A percentile compares a stretch with the other conserved stretches of the same genome.
These are phyloP conservation scores for Myrica gale DNA, from an alignment of 306 rosid species.

Conservation along the genomic window DNA sequence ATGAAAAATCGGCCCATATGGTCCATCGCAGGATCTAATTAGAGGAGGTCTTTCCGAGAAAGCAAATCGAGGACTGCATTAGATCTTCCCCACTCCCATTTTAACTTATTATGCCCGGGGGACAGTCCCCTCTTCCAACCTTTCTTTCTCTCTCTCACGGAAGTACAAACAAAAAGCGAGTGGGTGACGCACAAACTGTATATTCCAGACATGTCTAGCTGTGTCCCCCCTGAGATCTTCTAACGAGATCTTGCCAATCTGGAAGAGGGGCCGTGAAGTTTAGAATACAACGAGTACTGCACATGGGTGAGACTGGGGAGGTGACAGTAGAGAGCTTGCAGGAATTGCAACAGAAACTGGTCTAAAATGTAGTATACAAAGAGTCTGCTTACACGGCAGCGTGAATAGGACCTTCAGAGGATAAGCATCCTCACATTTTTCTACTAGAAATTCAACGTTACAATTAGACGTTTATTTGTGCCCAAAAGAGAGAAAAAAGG, in stretches of 20 bases:
- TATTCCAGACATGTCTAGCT: background rate
- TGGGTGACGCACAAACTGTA: background rate
- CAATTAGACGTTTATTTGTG: too few relatives aligned
- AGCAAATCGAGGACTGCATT: background rate
- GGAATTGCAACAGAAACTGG: too few relatives aligned
- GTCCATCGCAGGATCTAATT: background rate
- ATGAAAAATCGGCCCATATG: background rate
- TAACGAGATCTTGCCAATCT: background rate
- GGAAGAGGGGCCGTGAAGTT: background rate
- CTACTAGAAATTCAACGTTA: too few relatives aligned
- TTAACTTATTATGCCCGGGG: background rate
- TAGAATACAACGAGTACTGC: background rate
- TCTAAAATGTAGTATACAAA: too few relatives aligned
- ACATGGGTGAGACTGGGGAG: background rate
- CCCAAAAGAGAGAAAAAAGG: too few relatives aligned
- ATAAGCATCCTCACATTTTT: too few relatives aligned
- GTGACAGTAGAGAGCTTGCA: background rate
- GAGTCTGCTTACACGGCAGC: too few relatives aligned
- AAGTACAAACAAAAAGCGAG: too few relatives aligned
- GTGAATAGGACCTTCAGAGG: too few relatives aligned
- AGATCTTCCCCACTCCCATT: background rate
- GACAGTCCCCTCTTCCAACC: background rate
- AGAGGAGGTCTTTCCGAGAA: background rate
- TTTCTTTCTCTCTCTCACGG: background rate
- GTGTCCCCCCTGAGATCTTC: background rate